These are phyloP conservation scores for Suillus decipiens DNA, from an alignment of 768 basidiomycete genomes.

Conservation along the genomic window DNA sequence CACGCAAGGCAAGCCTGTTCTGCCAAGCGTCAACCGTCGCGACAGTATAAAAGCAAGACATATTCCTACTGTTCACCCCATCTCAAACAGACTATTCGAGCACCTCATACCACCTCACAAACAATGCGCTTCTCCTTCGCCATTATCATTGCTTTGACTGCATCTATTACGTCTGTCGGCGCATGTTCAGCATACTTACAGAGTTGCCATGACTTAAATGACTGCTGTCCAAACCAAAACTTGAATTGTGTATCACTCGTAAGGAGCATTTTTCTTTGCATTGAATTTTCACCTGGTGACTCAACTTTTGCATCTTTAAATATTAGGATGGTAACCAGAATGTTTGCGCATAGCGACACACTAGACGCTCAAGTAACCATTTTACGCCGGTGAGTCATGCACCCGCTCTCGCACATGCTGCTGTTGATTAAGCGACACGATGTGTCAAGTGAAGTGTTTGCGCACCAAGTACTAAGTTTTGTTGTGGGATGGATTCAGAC, in stretches of 20 bases:
- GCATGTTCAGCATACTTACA: too few species aligned
- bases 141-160: background rate
- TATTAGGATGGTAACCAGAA: background rate
- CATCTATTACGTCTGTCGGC: background rate
- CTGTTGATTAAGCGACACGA: too few species aligned
- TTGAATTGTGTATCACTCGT: background rate
- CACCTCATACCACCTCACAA: background rate
- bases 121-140: background rate
- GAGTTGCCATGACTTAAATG: too few species aligned
- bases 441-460: too few species aligned
- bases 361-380: too few species aligned
- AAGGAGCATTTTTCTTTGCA: background rate
- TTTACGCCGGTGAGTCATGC: too few species aligned
- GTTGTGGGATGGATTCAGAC: too few species aligned
- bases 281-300: background rate
- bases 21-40: background rate
- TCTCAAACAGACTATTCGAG: background rate
- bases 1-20: background rate
- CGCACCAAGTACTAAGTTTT: too few species aligned
- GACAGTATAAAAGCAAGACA: background rate
- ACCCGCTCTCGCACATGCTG: too few species aligned
- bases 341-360: too few species aligned
- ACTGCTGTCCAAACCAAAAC: background rate
- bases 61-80: background rate
- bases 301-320: background rate